Evolutionary conservation across 2,329 filamentous ascomycete genomes (phyloP), one percentile per base, ranked within the genome.

Genomic region (Neopestalotiopsis clavispora): DNA sequence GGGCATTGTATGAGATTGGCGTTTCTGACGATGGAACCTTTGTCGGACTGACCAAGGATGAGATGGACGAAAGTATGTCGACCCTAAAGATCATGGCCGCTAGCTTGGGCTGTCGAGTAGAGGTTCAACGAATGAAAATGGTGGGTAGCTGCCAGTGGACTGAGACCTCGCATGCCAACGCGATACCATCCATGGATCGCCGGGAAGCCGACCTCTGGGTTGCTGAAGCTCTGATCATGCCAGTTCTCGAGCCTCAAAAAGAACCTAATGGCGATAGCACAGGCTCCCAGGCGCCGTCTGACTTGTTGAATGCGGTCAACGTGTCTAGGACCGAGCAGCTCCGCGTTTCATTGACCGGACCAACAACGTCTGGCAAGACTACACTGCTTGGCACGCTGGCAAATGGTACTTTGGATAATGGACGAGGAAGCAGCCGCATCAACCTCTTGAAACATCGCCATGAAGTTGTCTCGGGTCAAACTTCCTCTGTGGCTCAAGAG

Each of bases 1-100:
- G 96, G 4, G 96, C 96, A 1, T 81, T 98, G 64, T 99, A 99
- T 75, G 95, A 99, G 79, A 97, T 99, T 78, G 96, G 96, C 0
- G 94, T 99, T 10, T 92, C 95, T 34, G 96, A 99, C 78, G 94
- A 98, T 81, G 96, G 96, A 7, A 94, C 92, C 0, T 90, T 99
- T 69, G 89, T 97, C 57, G 96, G 96, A 0, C 84, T 99, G 61
- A 93, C 94, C 2, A 90, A 93, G 72, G 94, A 98, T 77, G 96
- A 99, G 80, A 89, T 99, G 86, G 89, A 95, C 70, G 95, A 98
- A 80, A 98, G 94, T 78, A 85, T 98, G 70, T 88, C 87, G 57
- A 98, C 95, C 68, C 82, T 99, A 49, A 89, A 91, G 70, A 90
- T 93, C 65, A 99, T 99, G 95, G 95, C 96, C 49, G 92, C 94